Percentiles rank a stretch among this genome's conserved stretches.
phyloP scores from a whole-genome alignment of 2,329 filamentous ascomycete species.

The Gaeumannomyces sp. region DNA sequence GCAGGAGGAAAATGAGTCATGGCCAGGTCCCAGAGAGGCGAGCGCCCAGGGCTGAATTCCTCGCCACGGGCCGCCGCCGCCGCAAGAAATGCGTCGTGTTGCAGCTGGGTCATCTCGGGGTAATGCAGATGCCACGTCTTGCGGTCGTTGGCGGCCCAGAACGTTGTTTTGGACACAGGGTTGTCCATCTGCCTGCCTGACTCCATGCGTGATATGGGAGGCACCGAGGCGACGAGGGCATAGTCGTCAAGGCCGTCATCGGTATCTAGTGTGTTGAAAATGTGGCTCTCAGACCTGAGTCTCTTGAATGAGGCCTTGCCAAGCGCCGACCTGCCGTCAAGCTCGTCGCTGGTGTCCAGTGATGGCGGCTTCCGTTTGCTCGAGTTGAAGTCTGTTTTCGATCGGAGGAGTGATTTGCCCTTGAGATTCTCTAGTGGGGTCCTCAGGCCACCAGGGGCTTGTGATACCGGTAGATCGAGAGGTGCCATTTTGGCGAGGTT shows the following conservation, averaged over 20 bases:
- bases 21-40: conserved; percentile 48
- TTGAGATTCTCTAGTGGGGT: conserved; percentile 23
- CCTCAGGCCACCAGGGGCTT: neutral
- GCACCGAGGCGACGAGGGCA: conserved; percentile 41
- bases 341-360: conserved; percentile 44
- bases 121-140: conserved; percentile 56
- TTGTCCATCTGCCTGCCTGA: conserved; percentile 53
- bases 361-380: conserved; percentile 48
- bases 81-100: conserved; percentile 48
- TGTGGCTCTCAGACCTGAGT: conserved; percentile 43
- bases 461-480: neutral
- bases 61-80: conserved; percentile 45
- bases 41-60: conserved; percentile 41
- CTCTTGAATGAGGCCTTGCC: conserved; percentile 48
- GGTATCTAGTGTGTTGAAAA: neutral
- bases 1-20: conserved; percentile 52
- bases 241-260: conserved; percentile 41
- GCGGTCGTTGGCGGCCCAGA: conserved; percentile 49
- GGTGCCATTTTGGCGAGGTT: conserved; percentile 27
- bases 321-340: conserved; percentile 24
- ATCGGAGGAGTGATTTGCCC: conserved; percentile 30
- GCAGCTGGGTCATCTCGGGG: conserved; percentile 56
- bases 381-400: conserved; percentile 30
- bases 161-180: conserved; percentile 49
- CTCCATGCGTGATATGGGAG: conserved; percentile 40